Conservation (phyloP, 352 stramenopile genomes). For the Globisporangium barbulae region DNA sequence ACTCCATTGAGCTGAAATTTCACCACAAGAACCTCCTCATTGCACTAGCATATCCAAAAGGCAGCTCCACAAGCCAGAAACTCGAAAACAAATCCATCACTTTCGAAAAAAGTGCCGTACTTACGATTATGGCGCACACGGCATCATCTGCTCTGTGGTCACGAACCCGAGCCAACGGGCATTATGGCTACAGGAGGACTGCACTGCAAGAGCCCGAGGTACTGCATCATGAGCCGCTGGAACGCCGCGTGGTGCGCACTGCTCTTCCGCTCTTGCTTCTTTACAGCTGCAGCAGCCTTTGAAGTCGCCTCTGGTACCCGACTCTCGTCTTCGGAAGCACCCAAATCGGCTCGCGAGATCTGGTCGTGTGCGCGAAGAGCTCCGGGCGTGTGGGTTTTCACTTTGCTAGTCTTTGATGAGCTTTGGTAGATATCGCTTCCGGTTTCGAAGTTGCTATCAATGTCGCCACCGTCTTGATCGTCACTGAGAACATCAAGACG, state of each 20-base stretch:
- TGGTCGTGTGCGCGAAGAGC: not conserved
- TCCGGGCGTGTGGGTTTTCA: not conserved
- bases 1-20: too few relatives aligned
- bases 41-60: too few relatives aligned
- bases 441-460: not conserved
- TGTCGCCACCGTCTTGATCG: not conserved
- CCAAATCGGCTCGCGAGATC: not conserved
- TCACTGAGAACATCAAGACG: not conserved
- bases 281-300: not conserved
- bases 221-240: slow-evolving; percentile 21
- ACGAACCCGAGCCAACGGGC: not conserved
- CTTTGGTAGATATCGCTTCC: not conserved
- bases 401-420: not conserved
- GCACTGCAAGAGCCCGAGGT: slow-evolving; percentile 18
- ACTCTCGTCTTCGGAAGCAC: not conserved
- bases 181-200: not conserved
- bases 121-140: too few relatives aligned
- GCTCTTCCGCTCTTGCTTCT: not conserved
- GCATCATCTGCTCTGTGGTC: not conserved
- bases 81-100: too few relatives aligned
- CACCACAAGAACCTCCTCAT: too few relatives aligned
- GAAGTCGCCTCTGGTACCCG: not conserved
- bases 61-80: too few relatives aligned
- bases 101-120: too few relatives aligned
- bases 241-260: slow-evolving; percentile 8